Conservation (phyloP, 768 basidiomycete genomes). For the Mycena polygramma region DNA sequence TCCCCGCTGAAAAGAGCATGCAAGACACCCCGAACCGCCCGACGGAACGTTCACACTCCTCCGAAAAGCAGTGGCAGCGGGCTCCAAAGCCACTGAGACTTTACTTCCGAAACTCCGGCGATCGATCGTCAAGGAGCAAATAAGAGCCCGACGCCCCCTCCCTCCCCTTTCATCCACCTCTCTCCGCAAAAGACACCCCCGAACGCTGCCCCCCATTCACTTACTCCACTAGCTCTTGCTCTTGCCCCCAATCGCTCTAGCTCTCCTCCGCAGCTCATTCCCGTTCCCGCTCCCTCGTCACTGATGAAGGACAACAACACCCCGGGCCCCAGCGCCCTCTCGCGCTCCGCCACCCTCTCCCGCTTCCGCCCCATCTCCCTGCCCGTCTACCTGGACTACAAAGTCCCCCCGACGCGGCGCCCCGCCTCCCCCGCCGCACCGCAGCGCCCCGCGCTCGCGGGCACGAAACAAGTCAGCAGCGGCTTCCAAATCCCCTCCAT, state of each 20-base stretch:
- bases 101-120: conserved; percentile 22
- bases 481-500: conserved; percentile 28
- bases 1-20: neutral
- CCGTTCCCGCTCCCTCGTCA: neutral
- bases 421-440: conserved; percentile 6
- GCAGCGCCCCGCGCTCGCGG: neutral
- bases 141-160: conserved; percentile 20
- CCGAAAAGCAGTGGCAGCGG: neutral
- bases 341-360: conserved; percentile 24
- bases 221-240: neutral
- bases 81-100: conserved; percentile 7
- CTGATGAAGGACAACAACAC: conserved; percentile 29
- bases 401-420: conserved; percentile 4
- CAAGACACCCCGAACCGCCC: too few relatives aligned
- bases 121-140: conserved; percentile 31
- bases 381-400: conserved; percentile 35
- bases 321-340: neutral
- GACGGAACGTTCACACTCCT: too few relatives aligned
- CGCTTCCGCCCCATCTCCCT: conserved; percentile 36
- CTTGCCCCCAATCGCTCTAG: neutral
- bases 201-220: conserved; percentile 10
- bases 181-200: neutral
- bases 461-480: neutral
- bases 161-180: conserved; percentile 9
- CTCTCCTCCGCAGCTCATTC: conserved; percentile 9